These are phyloP conservation scores for Catharanthus roseus DNA, from an alignment of 257 asterid genomes.

Conservation along the genomic window DNA sequence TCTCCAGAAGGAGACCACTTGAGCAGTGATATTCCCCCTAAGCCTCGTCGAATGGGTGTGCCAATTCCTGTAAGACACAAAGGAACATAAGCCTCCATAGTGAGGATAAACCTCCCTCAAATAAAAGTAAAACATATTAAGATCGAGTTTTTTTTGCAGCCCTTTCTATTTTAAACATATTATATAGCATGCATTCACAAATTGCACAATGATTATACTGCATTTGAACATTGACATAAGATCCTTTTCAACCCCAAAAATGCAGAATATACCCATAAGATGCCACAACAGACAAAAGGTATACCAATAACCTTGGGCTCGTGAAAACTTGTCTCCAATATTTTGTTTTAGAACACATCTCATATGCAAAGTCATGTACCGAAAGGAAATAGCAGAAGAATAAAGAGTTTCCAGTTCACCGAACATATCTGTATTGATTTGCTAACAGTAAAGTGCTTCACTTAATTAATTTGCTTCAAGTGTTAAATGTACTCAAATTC, in stretches of 20 bases:
- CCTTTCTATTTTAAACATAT: not conserved
- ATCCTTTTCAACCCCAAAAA: no score
- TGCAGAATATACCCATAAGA: no score
- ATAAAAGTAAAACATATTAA: not conserved
- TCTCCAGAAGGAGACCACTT: constrained; percentile 99
- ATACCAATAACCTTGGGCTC: not conserved
- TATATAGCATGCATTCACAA: constrained; percentile 1
- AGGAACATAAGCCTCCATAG: constrained; percentile 4
- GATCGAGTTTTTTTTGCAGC: not conserved
- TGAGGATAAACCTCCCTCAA: not conserved
- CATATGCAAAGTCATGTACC: not conserved
- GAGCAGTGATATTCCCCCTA: constrained; percentile 91
- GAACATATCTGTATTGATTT: not conserved
- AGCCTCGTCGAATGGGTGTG: constrained; percentile 93
- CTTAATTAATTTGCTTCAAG: no score
- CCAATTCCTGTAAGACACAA: constrained; percentile 57
- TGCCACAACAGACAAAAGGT: no score
- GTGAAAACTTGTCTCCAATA: not conserved
- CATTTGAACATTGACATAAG: not conserved
- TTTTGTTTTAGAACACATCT: not conserved
- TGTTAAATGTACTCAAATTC: not conserved
- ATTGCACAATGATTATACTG: not conserved
- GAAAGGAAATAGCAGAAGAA: not conserved
- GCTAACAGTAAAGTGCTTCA: not conserved
- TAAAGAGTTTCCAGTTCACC: not conserved